phyloP scores from a whole-genome alignment of 495 filamentous ascomycete genomes.

The Neurospora tetrasperma region DNA sequence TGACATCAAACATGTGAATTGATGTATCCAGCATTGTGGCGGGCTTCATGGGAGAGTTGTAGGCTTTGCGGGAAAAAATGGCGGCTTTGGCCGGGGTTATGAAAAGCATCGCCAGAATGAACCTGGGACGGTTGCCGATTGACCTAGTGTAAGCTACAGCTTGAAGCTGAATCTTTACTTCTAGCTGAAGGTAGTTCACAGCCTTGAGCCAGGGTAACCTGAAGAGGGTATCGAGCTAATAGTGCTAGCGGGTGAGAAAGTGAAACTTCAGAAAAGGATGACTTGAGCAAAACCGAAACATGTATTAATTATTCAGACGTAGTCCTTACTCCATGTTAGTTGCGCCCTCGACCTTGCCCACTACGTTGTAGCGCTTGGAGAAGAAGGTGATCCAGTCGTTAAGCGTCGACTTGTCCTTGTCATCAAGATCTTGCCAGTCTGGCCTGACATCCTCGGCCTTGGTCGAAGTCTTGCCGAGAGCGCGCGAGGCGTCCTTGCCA shows the following conservation, averaged over 20 bases:
- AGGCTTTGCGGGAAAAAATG: not conserved
- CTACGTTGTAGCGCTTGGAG: conserved; percentile 87
- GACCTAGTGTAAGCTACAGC: not conserved
- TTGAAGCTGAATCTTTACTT: not conserved
- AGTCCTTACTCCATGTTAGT: conserved; percentile 32
- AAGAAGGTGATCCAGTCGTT: conserved; percentile 95
- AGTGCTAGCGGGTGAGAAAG: not conserved
- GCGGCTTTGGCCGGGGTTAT: not conserved
- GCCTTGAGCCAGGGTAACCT: not conserved
- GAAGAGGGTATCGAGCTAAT: not conserved
- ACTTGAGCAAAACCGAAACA: not conserved
- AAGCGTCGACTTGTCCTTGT: conserved; percentile 78
- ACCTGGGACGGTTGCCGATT: not conserved
- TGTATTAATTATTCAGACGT: not conserved
- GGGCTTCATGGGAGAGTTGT: not conserved
- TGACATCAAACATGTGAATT: not conserved
- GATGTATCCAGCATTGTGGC: not conserved
- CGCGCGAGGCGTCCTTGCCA: conserved; percentile 87
- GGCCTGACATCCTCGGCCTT: conserved; percentile 75
- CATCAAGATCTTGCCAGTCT: conserved; percentile 74
- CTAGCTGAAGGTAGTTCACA: not conserved
- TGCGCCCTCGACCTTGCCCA: conserved; percentile 63
- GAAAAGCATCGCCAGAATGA: too few species aligned
- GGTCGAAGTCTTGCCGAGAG: conserved; percentile 73
- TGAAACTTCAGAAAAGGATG: not conserved